These are phyloP conservation scores for Hamamelis virginiana DNA, from an alignment of 164 flowering plant species.

Conservation along the genomic window DNA sequence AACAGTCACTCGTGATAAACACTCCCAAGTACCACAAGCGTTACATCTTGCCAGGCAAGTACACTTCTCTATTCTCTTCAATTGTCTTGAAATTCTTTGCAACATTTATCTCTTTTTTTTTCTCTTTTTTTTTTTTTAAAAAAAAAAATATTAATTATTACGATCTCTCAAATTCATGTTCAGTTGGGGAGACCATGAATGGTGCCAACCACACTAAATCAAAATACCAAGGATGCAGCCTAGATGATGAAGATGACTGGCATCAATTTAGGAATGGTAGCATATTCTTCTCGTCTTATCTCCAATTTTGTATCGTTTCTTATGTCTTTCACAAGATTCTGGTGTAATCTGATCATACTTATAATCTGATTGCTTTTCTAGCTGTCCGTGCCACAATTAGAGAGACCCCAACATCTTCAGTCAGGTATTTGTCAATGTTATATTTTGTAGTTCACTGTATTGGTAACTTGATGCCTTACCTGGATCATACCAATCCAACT, in stretches of 20 bases:
- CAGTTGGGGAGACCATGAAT: conserved; percentile 63
- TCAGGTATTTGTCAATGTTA: conserved; percentile 18
- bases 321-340: background rate
- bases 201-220: conserved; percentile 36
- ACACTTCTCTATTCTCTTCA: background rate
- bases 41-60: conserved; percentile 78
- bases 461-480: background rate
- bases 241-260: conserved; percentile 68
- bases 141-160: background rate
- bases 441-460: conserved; percentile 1
- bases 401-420: conserved; percentile 46
- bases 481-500: background rate
- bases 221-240: conserved; percentile 45
- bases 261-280: conserved; percentile 59
- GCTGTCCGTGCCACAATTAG: conserved; percentile 63
- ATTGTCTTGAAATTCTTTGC: background rate
- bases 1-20: conserved; percentile 68
- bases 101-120: background rate
- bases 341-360: conserved; percentile 3
- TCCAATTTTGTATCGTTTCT: background rate
- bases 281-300: background rate
- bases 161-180: conserved; percentile 5
- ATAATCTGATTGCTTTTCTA: conserved; percentile 13
- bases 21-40: conserved; percentile 82
- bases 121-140: background rate